Percentiles rank a stretch among this genome's conserved stretches.
Evolutionary conservation across 1,284 basidiomycete species (phyloP).

Genomic region (Ustilago curta): DNA sequence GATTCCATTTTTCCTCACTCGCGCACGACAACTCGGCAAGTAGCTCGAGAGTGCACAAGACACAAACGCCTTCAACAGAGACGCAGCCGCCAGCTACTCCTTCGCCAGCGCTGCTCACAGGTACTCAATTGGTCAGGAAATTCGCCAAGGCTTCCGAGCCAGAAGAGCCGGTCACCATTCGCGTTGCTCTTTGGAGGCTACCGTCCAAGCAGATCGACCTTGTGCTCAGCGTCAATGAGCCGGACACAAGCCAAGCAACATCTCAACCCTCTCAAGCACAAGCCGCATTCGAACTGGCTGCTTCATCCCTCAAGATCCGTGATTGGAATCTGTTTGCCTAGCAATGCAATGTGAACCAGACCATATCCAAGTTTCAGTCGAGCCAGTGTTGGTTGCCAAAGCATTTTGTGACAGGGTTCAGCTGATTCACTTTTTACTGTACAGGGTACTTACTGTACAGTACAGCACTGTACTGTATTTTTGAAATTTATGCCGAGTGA

Average conservation of each 20-base stretch:
- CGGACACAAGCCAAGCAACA: constrained; percentile 15
- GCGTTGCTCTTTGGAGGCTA: constrained; percentile 64
- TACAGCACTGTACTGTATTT: too few relatives aligned
- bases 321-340: constrained; percentile 45
- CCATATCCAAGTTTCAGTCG: too few relatives aligned
- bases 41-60: constrained; percentile 72
- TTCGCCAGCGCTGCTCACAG: constrained; percentile 44
- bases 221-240: constrained; percentile 65
- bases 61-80: constrained; percentile 62
- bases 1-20: constrained; percentile 90
- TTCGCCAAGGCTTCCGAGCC: constrained; percentile 56
- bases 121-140: constrained; percentile 61
- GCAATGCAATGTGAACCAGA: not conserved
- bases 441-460: too few relatives aligned
- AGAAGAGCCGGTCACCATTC: constrained; percentile 56
- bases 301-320: constrained; percentile 27
- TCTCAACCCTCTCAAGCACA: constrained; percentile 13
- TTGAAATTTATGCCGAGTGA: too few relatives aligned
- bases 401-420: too few relatives aligned
- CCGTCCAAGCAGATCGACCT: constrained; percentile 62
- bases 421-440: too few relatives aligned
- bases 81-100: constrained; percentile 36
- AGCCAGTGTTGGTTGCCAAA: too few relatives aligned
- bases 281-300: constrained; percentile 35
- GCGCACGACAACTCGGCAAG: constrained; percentile 90